Conservation (phyloP, 768 basidiomycete species). For the Dioszegia hungarica region DNA sequence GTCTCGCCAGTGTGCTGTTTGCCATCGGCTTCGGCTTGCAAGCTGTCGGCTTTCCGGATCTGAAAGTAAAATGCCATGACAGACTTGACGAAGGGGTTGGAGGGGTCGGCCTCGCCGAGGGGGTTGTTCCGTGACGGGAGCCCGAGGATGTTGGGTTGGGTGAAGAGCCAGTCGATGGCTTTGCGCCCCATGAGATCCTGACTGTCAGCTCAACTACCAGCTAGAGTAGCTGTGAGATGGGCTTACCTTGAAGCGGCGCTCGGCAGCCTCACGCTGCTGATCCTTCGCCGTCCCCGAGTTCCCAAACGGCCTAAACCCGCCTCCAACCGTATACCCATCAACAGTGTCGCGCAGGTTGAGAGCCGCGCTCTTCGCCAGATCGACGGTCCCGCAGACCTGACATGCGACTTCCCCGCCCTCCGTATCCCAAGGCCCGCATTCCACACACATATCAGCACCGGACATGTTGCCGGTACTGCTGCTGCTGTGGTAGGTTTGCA, state of each 20-base stretch:
- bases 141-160: slow-evolving; percentile 3
- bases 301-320: neutral
- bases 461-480: no score
- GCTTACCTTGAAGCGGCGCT: neutral
- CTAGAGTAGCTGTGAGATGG: neutral
- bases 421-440: no score
- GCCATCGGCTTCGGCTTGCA: neutral
- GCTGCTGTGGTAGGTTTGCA: no score
- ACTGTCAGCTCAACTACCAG: neutral
- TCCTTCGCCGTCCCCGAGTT: neutral
- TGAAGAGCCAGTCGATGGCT: slow-evolving; percentile 1
- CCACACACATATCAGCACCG: no score
- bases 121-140: neutral
- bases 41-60: neutral
- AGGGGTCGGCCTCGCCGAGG: neutral
- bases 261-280: neutral
- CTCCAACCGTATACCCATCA: neutral
- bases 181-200: neutral
- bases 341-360: slow-evolving; percentile 12
- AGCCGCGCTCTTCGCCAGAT: slow-evolving; percentile 5
- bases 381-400: slow-evolving; percentile 17
- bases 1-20: neutral
- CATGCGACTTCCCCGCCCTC: slow-evolving; percentile 8
- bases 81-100: neutral
- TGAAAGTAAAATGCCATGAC: neutral